Evolutionary conservation across 2,329 filamentous ascomycete species (phyloP), one percentile per base, ranked within the genome.

Genomic region (Ophiostoma sp.): DNA sequence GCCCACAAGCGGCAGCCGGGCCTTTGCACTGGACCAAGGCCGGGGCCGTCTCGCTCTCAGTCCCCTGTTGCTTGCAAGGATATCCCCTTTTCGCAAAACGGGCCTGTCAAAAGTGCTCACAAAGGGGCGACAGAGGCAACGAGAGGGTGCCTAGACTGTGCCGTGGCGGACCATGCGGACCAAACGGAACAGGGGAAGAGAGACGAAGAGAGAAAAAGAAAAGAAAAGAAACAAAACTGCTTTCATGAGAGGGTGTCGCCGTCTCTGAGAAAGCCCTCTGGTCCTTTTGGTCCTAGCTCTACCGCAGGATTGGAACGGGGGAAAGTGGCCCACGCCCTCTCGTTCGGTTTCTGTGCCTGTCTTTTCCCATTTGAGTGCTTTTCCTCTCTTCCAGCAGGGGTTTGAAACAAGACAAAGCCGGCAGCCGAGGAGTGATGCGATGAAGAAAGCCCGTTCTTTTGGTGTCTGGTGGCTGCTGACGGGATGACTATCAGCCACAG

Each of bases 1-100:
- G 61, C 59, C 72, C 57, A 69, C 70, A 28, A 31, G 55, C 72
- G 72, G 72, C 72, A 73, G 50, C 45, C 72, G 72, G 72, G 72
- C 68, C 72, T 66, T 48, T 71, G 72, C 72, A 70, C 71, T 73
- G 71, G 68, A 73, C 50, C 71, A 39, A 73, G 71, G 69, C 55
- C 69, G 69, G 69, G 57, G 55, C 69, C 69, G 69, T 52, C 57
- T 69, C 8, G 19, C 42, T 17, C 42, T 17, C 28, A 19, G 42
- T 22, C 45, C 59, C 19, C 45, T 36, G 61, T 52, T 50, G 7
- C 19, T 15, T 36, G 57, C 69, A 71, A 61, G 57, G 69, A 71
- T 71, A 11, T 50, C 19, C 50, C n/a, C 25, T 64, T 25, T 45
- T 45, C 12, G 28, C 19, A 31, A 55, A 25, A 55, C 66, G 25